These are phyloP conservation scores for Suaeda aralocaspica DNA, from an alignment of 148 eudicot species.

Conservation along the genomic window DNA sequence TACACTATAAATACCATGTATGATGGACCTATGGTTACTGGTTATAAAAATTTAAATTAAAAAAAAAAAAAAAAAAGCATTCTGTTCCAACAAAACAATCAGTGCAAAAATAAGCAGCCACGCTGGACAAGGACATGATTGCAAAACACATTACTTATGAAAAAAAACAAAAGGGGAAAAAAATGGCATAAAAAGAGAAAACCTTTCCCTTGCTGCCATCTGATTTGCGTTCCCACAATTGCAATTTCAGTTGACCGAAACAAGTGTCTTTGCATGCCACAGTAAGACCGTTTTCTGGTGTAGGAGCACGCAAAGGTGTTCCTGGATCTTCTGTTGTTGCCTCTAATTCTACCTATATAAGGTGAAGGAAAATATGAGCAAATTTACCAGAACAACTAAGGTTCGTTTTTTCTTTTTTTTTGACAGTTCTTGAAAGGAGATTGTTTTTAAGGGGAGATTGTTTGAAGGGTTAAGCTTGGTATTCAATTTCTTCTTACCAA, in stretches of 20 bases:
- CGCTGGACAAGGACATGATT: too few relatives aligned
- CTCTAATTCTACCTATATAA: conserved; percentile 63
- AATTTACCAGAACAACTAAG: too few relatives aligned
- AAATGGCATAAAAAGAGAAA: not conserved
- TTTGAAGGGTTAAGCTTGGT: too few relatives aligned
- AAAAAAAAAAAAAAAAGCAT: too few relatives aligned
- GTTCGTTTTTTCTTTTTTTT: not conserved
- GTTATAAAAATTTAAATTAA: too few relatives aligned
- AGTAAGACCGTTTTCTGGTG: conserved; percentile 65
- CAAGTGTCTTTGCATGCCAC: conserved; percentile 90
- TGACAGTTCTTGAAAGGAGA: too few relatives aligned
- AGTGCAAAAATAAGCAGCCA: too few relatives aligned
- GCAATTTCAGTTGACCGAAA: conserved; percentile 52
- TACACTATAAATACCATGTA: too few relatives aligned
- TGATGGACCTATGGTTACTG: too few relatives aligned
- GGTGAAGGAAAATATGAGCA: not conserved
- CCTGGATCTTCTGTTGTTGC: conserved; percentile 70
- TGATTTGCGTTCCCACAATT: conserved; percentile 56
- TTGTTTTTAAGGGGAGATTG: too few relatives aligned
- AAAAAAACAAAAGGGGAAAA: not conserved
- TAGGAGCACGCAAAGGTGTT: conserved; percentile 86
- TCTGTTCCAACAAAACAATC: too few relatives aligned
- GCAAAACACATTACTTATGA: not conserved
- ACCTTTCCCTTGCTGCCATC: conserved; percentile 87
- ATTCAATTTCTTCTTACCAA: too few relatives aligned